Percentiles rank a stretch among this genome's conserved stretches.
These are phyloP conservation scores for Daldinia decipiens DNA, from an alignment of 495 filamentous ascomycete species.

Conservation along the genomic window DNA sequence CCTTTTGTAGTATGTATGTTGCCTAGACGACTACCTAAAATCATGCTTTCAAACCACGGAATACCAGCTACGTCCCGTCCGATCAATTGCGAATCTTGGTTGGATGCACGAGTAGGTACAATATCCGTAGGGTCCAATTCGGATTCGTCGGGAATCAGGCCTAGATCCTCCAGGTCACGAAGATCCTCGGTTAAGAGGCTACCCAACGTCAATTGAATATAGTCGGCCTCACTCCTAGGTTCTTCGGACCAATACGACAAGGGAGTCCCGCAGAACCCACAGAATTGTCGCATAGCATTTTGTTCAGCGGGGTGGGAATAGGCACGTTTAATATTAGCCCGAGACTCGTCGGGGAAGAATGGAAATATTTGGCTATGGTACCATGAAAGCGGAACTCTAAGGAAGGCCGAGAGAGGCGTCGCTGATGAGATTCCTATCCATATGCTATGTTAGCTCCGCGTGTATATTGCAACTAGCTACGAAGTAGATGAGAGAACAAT, in stretches of 20 bases:
- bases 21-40: slow-evolving; percentile 77
- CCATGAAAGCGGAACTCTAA: slow-evolving; percentile 81
- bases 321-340: slow-evolving; percentile 72
- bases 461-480: neutral
- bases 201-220: slow-evolving; percentile 77
- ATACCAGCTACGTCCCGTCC: slow-evolving; percentile 61
- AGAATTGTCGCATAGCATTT: slow-evolving; percentile 78
- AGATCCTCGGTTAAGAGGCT: slow-evolving; percentile 74
- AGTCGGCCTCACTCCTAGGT: slow-evolving; percentile 73
- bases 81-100: slow-evolving; percentile 45
- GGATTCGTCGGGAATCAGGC: slow-evolving; percentile 63
- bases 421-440: slow-evolving; percentile 70
- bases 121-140: slow-evolving; percentile 53
- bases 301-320: slow-evolving; percentile 71
- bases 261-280: slow-evolving; percentile 88
- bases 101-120: slow-evolving; percentile 28
- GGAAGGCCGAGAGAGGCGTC: slow-evolving; percentile 77
- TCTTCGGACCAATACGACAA: slow-evolving; percentile 82
- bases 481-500: neutral
- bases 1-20: slow-evolving; percentile 69
- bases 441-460: slow-evolving; percentile 10
- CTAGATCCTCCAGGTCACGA: slow-evolving; percentile 72
- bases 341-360: slow-evolving; percentile 81
- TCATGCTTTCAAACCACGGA: slow-evolving; percentile 86
- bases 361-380: slow-evolving; percentile 76